Percentiles rank a stretch among this genome's conserved stretches.
Evolutionary conservation across 1,139 yeast species (phyloP).

Genomic region (Candida sanyaensis): DNA sequence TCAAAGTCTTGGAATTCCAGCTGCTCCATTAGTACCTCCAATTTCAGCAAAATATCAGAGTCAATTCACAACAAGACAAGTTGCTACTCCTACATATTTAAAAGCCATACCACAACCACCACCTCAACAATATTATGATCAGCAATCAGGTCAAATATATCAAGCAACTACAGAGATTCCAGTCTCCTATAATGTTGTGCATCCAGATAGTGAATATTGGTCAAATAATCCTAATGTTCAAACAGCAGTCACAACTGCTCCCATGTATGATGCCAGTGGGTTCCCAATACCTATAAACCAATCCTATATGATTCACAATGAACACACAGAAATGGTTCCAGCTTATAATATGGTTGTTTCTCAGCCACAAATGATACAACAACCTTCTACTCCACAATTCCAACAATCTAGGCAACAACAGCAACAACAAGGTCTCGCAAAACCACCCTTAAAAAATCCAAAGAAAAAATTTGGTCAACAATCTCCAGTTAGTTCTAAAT

Average conservation of each 20-base stretch:
- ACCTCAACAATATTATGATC: conserved; percentile 15
- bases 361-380: neutral
- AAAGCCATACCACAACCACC: conserved; percentile 13
- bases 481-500: neutral
- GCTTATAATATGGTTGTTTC: conserved; percentile 1
- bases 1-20: conserved; percentile 6
- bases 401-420: conserved; percentile 4
- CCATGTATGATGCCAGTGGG: conserved; percentile 10
- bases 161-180: conserved; percentile 11
- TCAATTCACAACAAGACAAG: conserved; percentile 9
- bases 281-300: conserved; percentile 9
- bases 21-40: conserved; percentile 12
- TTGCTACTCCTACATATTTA: conserved; percentile 16
- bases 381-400: neutral
- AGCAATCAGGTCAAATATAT: conserved; percentile 11
- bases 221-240: conserved; percentile 13
- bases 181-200: conserved; percentile 12
- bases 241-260: conserved; percentile 7
- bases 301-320: conserved; percentile 10
- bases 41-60: conserved; percentile 23
- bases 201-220: conserved; percentile 26
- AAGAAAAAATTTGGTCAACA: conserved; percentile 3
- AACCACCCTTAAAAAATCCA: neutral
- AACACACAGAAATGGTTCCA: conserved; percentile 9
- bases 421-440: neutral